These are phyloP conservation scores for Aspergillus pseudotamarii DNA, from an alignment of 2,329 filamentous ascomycete species.

Conservation along the genomic window DNA sequence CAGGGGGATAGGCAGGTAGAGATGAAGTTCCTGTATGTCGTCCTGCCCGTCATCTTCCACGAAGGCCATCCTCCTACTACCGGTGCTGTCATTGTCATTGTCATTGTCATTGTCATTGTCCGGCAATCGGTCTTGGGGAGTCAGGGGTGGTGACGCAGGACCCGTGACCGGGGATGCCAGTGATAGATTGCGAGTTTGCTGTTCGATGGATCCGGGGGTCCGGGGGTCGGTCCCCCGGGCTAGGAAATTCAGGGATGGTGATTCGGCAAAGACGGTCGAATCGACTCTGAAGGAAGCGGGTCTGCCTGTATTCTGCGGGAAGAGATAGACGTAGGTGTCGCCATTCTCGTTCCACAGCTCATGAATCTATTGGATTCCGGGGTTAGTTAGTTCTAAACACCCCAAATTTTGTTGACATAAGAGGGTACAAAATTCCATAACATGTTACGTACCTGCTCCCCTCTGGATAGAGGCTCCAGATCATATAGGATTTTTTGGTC, in stretches of 20 bases:
- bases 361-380: constrained; percentile 43
- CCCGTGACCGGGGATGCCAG: constrained; percentile 28
- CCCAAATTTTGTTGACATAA: neutral
- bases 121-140: constrained; percentile 33
- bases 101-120: constrained; percentile 43
- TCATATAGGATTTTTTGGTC: constrained; percentile 61
- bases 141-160: constrained; percentile 33
- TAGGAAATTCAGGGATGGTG: constrained; percentile 57
- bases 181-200: constrained; percentile 35
- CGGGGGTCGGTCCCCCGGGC: constrained; percentile 54
- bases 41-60: constrained; percentile 48
- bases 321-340: constrained; percentile 67
- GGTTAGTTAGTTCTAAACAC: constrained; percentile 8
- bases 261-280: constrained; percentile 61
- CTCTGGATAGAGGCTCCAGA: constrained; percentile 52
- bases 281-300: constrained; percentile 65
- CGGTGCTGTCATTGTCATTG: constrained; percentile 46
- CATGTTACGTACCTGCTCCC: constrained; percentile 50
- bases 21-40: constrained; percentile 51
- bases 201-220: constrained; percentile 44
- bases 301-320: constrained; percentile 58
- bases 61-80: constrained; percentile 51
- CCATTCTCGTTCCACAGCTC: constrained; percentile 66
- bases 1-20: constrained; percentile 62
- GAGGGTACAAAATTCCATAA: neutral